phyloP scores from a whole-genome alignment of 2,329 filamentous ascomycete species.

The Aspergillus unguis region DNA sequence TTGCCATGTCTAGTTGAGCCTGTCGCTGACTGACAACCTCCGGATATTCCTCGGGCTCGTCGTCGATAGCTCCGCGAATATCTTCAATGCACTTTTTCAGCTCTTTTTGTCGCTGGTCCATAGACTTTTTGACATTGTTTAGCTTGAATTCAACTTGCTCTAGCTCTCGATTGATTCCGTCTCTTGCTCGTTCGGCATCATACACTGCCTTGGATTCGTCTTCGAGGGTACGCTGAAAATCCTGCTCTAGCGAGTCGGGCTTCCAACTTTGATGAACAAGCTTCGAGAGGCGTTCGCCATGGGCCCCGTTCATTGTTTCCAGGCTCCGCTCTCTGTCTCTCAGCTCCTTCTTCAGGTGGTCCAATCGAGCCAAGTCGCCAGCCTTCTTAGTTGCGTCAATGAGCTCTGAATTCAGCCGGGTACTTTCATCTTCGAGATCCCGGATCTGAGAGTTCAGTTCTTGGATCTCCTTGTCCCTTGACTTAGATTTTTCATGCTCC shows the following conservation, averaged over 20 bases:
- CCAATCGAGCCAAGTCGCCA: conserved; percentile 77
- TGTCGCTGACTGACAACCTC: conserved; percentile 53
- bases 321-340: conserved; percentile 70
- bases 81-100: conserved; percentile 59
- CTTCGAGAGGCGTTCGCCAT: conserved; percentile 65
- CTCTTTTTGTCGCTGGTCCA: conserved; percentile 63
- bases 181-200: conserved; percentile 67
- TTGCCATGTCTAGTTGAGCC: conserved; percentile 49
- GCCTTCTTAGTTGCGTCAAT: conserved; percentile 78
- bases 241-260: conserved; percentile 64
- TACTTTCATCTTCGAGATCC: conserved; percentile 67
- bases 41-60: conserved; percentile 50
- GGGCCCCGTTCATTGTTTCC: conserved; percentile 71
- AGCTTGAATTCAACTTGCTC: conserved; percentile 74
- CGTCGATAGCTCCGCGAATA: conserved; percentile 58
- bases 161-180: conserved; percentile 67
- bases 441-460: conserved; percentile 63
- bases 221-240: conserved; percentile 64
- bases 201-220: conserved; percentile 57
- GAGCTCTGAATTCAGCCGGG: conserved; percentile 73
- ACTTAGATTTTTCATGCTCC: conserved; percentile 59
- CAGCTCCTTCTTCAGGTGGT: conserved; percentile 76
- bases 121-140: conserved; percentile 61
- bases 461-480: conserved; percentile 69
- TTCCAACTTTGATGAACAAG: conserved; percentile 67